These are phyloP conservation scores for Prunus armeniaca DNA, from an alignment of 306 rosid species.

Conservation along the genomic window DNA sequence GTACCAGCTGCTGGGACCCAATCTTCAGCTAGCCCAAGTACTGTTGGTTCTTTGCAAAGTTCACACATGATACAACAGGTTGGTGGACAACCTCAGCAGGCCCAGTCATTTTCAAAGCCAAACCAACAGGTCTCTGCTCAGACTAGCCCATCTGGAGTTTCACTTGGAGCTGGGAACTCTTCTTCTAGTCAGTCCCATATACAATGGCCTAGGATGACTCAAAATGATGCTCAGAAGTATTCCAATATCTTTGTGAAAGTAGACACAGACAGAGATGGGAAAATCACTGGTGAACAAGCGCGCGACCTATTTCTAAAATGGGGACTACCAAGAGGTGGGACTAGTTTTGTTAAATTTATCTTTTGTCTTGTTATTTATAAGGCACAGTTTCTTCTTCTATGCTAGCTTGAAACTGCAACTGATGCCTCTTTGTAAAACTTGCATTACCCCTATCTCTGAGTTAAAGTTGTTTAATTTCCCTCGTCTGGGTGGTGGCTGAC, in stretches of 20 bases:
- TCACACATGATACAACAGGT: constrained; percentile 48
- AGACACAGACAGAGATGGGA: constrained; percentile 95
- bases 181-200: constrained; percentile 60
- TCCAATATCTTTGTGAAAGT: constrained; percentile 84
- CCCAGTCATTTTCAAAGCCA: constrained; percentile 46
- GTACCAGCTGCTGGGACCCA: constrained; percentile 58
- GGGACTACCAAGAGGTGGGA: constrained; percentile 89
- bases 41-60: constrained; percentile 46
- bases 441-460: no score
- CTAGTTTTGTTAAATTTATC: constrained; percentile 7
- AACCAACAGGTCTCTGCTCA: constrained; percentile 47
- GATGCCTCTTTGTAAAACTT: neutral
- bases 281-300: constrained; percentile 92
- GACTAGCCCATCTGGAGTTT: constrained; percentile 40
- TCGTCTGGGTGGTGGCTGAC: neutral
- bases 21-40: constrained; percentile 40
- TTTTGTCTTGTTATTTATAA: neutral
- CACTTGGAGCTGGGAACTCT: constrained; percentile 46
- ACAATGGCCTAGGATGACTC: constrained; percentile 90
- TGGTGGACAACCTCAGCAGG: constrained; percentile 49
- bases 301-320: constrained; percentile 91
- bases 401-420: neutral
- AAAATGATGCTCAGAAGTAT: constrained; percentile 81
- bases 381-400: neutral
- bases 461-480: constrained; percentile 4